Evolutionary conservation across 179 eudicot species (phyloP).

Genomic region (Silene noctiflora): DNA sequence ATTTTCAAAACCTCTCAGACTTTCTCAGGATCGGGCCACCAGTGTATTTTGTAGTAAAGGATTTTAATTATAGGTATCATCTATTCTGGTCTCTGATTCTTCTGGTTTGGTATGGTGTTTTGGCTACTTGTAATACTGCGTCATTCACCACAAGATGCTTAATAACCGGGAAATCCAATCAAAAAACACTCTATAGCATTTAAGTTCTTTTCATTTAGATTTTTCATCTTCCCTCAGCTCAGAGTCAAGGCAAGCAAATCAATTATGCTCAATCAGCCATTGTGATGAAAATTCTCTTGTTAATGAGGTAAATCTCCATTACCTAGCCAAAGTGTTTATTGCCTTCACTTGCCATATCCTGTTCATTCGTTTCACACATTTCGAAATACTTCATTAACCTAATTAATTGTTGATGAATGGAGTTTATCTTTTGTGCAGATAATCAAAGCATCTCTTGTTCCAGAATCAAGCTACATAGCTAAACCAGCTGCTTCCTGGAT

Average conservation of each 20-base stretch:
- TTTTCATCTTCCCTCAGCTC: slow-evolving; percentile 48
- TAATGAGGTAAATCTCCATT: slow-evolving; percentile 62
- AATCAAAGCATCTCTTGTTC: slow-evolving; percentile 67
- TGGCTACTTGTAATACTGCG: slow-evolving; percentile 1
- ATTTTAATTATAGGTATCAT: slow-evolving; percentile 78
- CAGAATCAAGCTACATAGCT: slow-evolving; percentile 88
- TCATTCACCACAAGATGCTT: background rate
- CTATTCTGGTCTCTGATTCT: slow-evolving; percentile 6
- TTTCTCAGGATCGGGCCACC: slow-evolving; percentile 94
- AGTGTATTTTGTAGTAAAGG: slow-evolving; percentile 84
- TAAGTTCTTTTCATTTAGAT: background rate
- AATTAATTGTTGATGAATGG: slow-evolving; percentile 12
- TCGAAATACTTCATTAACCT: background rate
- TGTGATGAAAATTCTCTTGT: slow-evolving; percentile 92
- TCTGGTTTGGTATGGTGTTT: background rate
- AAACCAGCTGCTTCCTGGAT: slow-evolving; percentile 99
- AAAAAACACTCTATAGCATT: background rate
- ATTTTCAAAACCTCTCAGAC: slow-evolving; percentile 73
- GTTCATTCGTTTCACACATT: background rate
- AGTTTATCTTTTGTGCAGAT: slow-evolving; percentile 45
- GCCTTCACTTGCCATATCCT: background rate
- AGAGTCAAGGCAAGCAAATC: slow-evolving; percentile 87
- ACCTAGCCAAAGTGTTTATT: background rate
- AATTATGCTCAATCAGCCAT: slow-evolving; percentile 86
- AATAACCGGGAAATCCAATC: background rate